These are phyloP conservation scores for Geotrichum reessii DNA, from an alignment of 1,139 yeast genomes.

Conservation along the genomic window DNA sequence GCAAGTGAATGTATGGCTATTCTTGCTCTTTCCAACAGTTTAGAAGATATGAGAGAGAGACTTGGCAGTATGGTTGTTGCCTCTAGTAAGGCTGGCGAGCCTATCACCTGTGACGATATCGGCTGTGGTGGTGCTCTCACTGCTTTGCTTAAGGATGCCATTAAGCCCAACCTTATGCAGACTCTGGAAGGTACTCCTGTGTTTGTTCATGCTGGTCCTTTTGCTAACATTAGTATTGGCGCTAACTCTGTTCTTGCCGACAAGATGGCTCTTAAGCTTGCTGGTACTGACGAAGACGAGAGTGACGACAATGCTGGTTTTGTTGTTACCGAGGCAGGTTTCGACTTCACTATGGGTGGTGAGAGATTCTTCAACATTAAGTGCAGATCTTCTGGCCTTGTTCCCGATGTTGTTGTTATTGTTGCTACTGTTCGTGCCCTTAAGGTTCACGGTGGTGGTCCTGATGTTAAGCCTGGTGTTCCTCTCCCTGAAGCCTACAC, in stretches of 20 bases:
- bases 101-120: slow-evolving; percentile 91
- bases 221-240: slow-evolving; percentile 95
- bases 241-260: slow-evolving; percentile 94
- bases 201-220: slow-evolving; percentile 97
- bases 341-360: slow-evolving; percentile 99
- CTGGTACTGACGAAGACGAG: slow-evolving; percentile 60
- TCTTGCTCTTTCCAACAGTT: slow-evolving; percentile 77
- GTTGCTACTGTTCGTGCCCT: slow-evolving; percentile 97
- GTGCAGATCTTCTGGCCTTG: slow-evolving; percentile 86
- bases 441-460: slow-evolving; percentile 98
- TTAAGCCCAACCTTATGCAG: slow-evolving; percentile 97
- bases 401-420: slow-evolving; percentile 88
- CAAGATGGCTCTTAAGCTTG: slow-evolving; percentile 87
- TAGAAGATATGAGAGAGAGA: slow-evolving; percentile 83
- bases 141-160: slow-evolving; percentile 92
- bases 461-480: slow-evolving; percentile 94
- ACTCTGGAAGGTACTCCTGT: slow-evolving; percentile 98
- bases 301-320: slow-evolving; percentile 69
- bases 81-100: slow-evolving; percentile 72
- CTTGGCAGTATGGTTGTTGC: slow-evolving; percentile 91
- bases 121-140: slow-evolving; percentile 98
- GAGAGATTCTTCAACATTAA: slow-evolving; percentile 95
- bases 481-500: slow-evolving; percentile 83
- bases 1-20: slow-evolving; percentile 99
- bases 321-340: slow-evolving; percentile 96